Base-by-base conservation (phyloP, 805 yeast genomes). In the Barnettozyma salicaria region DNA sequence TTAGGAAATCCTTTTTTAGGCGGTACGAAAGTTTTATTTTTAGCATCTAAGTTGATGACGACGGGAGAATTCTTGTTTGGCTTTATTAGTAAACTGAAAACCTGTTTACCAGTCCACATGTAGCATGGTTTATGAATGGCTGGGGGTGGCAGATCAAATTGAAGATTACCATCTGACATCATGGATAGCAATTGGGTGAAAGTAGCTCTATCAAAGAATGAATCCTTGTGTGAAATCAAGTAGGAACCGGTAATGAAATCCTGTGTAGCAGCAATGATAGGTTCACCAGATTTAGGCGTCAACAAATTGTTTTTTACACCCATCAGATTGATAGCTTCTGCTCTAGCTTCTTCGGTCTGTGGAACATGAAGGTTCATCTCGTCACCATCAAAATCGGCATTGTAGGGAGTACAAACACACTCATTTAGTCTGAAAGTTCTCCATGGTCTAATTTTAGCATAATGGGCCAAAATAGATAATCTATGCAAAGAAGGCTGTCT, bases 361-460 rank as follows among this genome's bases (percentile, higher is more conserved):
- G 98, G 98, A 31, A 92, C 98, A 58, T 92, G 98, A 56, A 92
- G 69, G 61, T 92, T 92, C 98, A 92, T 92, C 62, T 92, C 98
- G 64, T 92, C 98, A 64, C 98, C 98, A 62, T 92, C 98, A 59
- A 92, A 92, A 74, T 92, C 99, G 27, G 99, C 99, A 60, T 94
- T 94, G 64, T 92, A 92, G 2, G 98, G 98, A 0, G 98, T 92
- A 67, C 98, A 92, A 8, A 92, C 99, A 80, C 98, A 92, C 63
- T 92, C 97, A 58, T 92, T 92, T 50, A 92, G 71, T 49, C 99
- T 72, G 66, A 92, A 86, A 2, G 99, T 92, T 65, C 98, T 74
- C 97, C 97, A 92, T 0, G 98, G 98, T 55, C 95, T 75, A 51
- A 92, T 80, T 56, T 87, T 89, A 32, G 96, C 99, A 61, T 80